Conservation (phyloP, 208 protist genomes). For the Trypanosoma congolense region DNA sequence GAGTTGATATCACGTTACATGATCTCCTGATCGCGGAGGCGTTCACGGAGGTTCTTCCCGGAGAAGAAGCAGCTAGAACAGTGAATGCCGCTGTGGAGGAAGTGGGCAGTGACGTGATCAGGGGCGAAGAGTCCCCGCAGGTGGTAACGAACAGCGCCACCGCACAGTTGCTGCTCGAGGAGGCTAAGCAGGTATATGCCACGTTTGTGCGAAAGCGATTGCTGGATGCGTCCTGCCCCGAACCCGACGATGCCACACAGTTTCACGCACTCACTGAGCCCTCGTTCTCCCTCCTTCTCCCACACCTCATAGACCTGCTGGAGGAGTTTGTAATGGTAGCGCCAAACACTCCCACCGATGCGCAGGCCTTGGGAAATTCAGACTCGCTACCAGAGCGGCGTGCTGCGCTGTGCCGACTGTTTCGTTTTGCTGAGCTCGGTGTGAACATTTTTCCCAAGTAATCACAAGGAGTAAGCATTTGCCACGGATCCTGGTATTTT, state of each 20-base stretch:
- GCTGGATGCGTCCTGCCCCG: slow-evolving; percentile 10
- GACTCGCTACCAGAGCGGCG: slow-evolving; percentile 3
- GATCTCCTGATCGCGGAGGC: slow-evolving; percentile 28
- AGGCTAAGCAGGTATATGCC: slow-evolving; percentile 12
- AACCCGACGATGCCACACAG: slow-evolving; percentile 16
- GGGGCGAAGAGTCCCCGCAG: background rate
- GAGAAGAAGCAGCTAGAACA: background rate
- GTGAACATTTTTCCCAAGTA: slow-evolving; percentile 23
- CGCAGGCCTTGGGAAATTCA: background rate
- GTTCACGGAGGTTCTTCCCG: background rate
- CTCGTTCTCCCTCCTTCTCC: slow-evolving; percentile 23
- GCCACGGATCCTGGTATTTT: background rate
- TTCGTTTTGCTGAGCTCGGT: slow-evolving; percentile 22
- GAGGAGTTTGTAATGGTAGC: slow-evolving; percentile 2
- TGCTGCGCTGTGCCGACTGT: slow-evolving; percentile 6
- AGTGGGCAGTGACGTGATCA: background rate
- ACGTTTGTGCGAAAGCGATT: slow-evolving; percentile 20
- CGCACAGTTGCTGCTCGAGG: background rate
- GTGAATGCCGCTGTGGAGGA: background rate
- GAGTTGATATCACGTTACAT: slow-evolving; percentile 28
- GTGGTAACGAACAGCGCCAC: background rate
- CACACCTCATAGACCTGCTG: slow-evolving; percentile 15
- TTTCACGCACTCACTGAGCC: slow-evolving; percentile 23
- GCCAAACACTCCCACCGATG: background rate
- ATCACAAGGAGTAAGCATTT: slow-evolving; percentile 4